Evolutionary conservation across 2,329 filamentous ascomycete genomes (phyloP), one percentile per base, ranked within the genome.

Genomic region (Alternaria burnsii): DNA sequence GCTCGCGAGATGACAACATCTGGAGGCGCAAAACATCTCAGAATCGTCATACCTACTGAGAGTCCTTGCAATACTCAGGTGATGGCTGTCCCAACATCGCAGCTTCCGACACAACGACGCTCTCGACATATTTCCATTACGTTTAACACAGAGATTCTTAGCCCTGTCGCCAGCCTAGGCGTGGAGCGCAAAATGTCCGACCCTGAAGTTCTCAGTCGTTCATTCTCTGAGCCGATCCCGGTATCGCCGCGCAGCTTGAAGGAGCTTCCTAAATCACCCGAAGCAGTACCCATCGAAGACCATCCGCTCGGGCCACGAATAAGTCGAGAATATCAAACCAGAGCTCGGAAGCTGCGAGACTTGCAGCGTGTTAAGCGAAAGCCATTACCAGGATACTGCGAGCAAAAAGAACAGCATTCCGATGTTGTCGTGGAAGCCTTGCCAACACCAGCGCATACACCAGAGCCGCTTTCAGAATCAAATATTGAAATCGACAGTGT

Each of bases 61-160:
- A 63, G 59, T 2, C 48, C 62, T 10, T 44, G 56, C 20, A 55
- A 61, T 9, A 64, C 61, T n/a, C 58, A 63, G 30, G 44, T 52
- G 11, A 3, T 60, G 2, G 52, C 63, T 3, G 22, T 63, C 20
- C 59, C 62, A 2, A 28, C 56, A 22, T 42, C 59, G 4, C 48
- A 65, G 8, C 52, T 56, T 34, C 44, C 50, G 12, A 22, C 44
- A n/a, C 50, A 61, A 41, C 58, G 53, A 20, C 66, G 54, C 20
- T 66, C 68, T 12, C 61, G 63, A 40, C 59, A 70, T 22, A 48
- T 66, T 9, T 65, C 69, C 11, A 55, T 69, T 16, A 61, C 61
- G 16, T 76, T 70, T 50, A 72, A 70, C 4, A 71, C 75, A 11
- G 73, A 76, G 34, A 68, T 73, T 66, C 60, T 76, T 1, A 66